phyloP scores from a whole-genome alignment of 345 rosid genomes.

The Eucalyptus guilfoylei region DNA sequence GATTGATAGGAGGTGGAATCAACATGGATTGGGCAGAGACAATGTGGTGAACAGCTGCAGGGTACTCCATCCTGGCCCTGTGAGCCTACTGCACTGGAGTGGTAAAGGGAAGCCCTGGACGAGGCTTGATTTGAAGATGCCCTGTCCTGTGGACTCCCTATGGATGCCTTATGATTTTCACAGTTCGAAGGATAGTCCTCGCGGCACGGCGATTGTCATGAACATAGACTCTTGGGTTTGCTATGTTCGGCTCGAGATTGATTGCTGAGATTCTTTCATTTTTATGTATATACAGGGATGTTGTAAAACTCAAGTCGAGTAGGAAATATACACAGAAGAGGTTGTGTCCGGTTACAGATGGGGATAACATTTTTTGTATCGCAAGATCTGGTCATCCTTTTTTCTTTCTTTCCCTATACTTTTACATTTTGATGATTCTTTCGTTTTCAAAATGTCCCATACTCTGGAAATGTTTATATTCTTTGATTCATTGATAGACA shows the following conservation, averaged over 20 bases:
- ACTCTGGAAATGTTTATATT: background rate
- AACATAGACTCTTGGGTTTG: background rate
- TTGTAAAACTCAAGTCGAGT: background rate
- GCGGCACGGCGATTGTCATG: background rate
- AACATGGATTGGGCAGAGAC: slow-evolving; percentile 74
- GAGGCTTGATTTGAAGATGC: slow-evolving; percentile 36
- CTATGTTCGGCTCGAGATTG: background rate
- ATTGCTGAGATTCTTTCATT: background rate
- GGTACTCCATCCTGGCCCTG: slow-evolving; percentile 52
- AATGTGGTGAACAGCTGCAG: slow-evolving; percentile 53
- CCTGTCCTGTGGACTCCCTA: slow-evolving; percentile 49
- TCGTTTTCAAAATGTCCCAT: background rate
- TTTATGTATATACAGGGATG: background rate
- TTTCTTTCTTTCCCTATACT: background rate
- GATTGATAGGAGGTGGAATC: slow-evolving; percentile 66
- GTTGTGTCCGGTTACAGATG: background rate
- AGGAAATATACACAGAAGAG: background rate
- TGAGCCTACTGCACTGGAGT: slow-evolving; percentile 70
- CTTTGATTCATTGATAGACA: background rate
- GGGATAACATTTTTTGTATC: background rate
- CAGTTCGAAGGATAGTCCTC: background rate
- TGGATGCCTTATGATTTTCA: slow-evolving; percentile 69
- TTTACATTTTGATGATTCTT: background rate
- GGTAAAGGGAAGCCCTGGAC: slow-evolving; percentile 80
- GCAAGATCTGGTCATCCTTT: background rate